Base-by-base conservation (phyloP, 208 protist genomes). In the Polymyxa betae region DNA sequence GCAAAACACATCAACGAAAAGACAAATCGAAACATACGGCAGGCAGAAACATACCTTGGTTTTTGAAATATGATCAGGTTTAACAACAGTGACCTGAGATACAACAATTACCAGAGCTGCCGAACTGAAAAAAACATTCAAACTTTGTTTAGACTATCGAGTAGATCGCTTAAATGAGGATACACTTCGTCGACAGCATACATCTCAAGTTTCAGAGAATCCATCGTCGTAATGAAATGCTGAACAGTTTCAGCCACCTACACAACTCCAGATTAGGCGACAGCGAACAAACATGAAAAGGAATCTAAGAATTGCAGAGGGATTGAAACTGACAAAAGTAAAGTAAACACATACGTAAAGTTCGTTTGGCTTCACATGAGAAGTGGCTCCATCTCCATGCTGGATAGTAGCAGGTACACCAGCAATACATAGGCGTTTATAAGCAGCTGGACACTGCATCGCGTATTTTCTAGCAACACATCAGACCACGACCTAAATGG, bases 161-260 rank as follows among this genome's bases (percentile, higher is more conserved):
- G 64, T 29, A 98, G 93, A 64, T 98, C 97, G 24, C 93, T 94
- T 24, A 98, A 94, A 0, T 96, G 93, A 0, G 97, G 96, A 93
- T 97, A 95, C 0, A 98, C 64, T 54, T 96, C 92, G 87, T 98
- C 97, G 5, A 97, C 96, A 29, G 96, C 96, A 0, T 94, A 95
- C 92, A 97, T 95, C 68, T 96, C 95, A 52, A 98, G 93, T 29
- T 95, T 95, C 41, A 98, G 92, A 0, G 96, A 94, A 90, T 98
- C 97, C 87, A 98, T 94, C 24, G 97, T 88, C 10, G 97, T 98
- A 92, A 98, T 98, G 90, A 98, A 98, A 92, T 96, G 93, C 92
- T 98, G 95, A 38, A 95, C 96, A 88, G 95, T 96, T 88, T 97
- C 96, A 41, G 97, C 89, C 20, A 97, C 94, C 82, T 82, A 95